Evolutionary conservation across 352 stramenopile species (phyloP).

Genomic region (Phytophthora syringae): DNA sequence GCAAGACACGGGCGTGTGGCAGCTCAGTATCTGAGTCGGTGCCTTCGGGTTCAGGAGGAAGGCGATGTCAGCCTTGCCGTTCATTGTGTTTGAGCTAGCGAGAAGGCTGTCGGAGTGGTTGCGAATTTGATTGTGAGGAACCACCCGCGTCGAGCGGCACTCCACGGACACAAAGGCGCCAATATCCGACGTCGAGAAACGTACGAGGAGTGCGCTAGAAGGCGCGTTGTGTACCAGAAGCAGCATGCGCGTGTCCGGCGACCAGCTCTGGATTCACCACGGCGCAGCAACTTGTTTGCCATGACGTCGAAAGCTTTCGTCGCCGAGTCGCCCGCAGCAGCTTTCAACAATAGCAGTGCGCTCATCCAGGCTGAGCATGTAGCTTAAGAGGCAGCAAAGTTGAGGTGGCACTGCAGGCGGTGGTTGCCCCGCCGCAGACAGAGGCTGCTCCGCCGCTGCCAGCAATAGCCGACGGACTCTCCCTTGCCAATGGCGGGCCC

Average conservation of each 20-base stretch:
- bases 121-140: slow-evolving; percentile 25
- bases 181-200: slow-evolving; percentile 21
- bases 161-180: background rate
- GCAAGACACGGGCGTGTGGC: background rate
- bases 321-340: background rate
- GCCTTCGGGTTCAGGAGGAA: slow-evolving; percentile 46
- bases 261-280: slow-evolving; percentile 15
- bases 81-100: slow-evolving; percentile 21
- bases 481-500: background rate
- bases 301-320: slow-evolving; percentile 7
- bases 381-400: too few species aligned
- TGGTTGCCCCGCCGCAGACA: background rate
- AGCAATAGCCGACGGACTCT: too few species aligned
- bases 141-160: background rate
- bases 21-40: slow-evolving; percentile 7
- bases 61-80: slow-evolving; percentile 47
- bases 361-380: background rate
- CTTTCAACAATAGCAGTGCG: slow-evolving; percentile 24
- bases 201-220: slow-evolving; percentile 21
- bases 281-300: slow-evolving; percentile 5
- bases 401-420: slow-evolving; percentile 7
- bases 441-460: too few species aligned
- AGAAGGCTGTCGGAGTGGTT: background rate
- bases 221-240: slow-evolving; percentile 18
- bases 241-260: slow-evolving; percentile 17